Evolutionary conservation across 1,139 yeast species (phyloP).

Genomic region (Pichia sp.): DNA sequence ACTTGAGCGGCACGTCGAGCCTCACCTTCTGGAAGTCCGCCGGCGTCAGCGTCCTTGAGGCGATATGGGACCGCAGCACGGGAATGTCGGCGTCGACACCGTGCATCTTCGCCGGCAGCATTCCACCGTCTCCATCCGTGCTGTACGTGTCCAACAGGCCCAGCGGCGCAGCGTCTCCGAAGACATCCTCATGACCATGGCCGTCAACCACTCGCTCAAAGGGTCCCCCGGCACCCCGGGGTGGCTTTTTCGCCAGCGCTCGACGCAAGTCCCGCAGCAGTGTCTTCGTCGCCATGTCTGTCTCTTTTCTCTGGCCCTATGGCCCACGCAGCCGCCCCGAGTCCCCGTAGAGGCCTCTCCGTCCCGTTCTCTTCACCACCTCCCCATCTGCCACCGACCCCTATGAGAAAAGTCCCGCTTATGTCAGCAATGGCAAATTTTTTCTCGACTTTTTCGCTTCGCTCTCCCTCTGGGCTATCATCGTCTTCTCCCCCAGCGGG

Average conservation of each 20-base stretch:
- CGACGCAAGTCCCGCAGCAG: neutral
- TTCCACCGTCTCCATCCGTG: neutral
- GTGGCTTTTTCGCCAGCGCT: neutral
- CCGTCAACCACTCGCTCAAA: too few species aligned
- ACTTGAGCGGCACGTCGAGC: neutral
- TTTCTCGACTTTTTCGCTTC: neutral
- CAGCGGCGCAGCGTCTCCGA: neutral
- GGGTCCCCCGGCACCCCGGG: neutral
- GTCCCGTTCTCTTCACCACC: too few species aligned
- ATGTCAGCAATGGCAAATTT: too few species aligned
- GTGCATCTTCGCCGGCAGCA: too few species aligned
- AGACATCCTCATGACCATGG: neutral
- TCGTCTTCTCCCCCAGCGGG: neutral
- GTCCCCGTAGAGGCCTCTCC: too few species aligned
- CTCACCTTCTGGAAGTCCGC: slow-evolving; percentile 7
- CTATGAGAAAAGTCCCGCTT: too few species aligned
- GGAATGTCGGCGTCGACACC: neutral
- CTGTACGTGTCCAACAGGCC: neutral
- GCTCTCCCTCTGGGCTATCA: neutral
- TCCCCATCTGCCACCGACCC: too few species aligned
- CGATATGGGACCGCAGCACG: slow-evolving; percentile 5
- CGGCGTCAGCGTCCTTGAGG: neutral
- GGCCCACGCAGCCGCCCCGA: too few species aligned
- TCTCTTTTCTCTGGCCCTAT: neutral
- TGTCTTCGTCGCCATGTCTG: neutral